Percentiles rank a stretch among this genome's conserved stretches.
phyloP scores from a whole-genome alignment of 2,329 filamentous ascomycete species.

The Pseudopyrenochaeta lycopersici region DNA sequence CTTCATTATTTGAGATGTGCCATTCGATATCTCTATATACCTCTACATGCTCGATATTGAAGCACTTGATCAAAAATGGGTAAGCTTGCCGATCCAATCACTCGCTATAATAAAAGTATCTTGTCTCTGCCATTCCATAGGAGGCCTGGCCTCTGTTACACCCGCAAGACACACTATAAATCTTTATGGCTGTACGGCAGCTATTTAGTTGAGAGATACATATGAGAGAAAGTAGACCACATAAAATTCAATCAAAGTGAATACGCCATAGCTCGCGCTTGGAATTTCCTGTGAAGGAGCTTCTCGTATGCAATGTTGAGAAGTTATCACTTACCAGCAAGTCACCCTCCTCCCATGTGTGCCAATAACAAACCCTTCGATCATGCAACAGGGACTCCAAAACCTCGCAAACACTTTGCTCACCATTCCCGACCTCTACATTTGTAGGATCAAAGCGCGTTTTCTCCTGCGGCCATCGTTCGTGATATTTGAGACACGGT shows the following conservation, averaged over 20 bases:
- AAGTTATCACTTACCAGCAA: conserved; percentile 64
- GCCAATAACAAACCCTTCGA: conserved; percentile 60
- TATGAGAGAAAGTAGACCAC: too few relatives aligned
- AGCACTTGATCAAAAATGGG: too few relatives aligned
- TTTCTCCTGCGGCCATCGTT: conserved; percentile 62
- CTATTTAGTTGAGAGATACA: too few relatives aligned
- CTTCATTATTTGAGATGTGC: too few relatives aligned
- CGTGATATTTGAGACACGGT: conserved; percentile 64
- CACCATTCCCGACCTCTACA: conserved; percentile 54
- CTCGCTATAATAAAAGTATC: too few relatives aligned
- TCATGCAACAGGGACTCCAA: conserved; percentile 60
- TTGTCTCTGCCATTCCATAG: too few relatives aligned
- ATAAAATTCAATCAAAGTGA: conserved; percentile 58
- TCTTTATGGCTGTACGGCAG: too few relatives aligned
- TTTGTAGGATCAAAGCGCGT: conserved; percentile 61
- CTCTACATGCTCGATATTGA: too few relatives aligned
- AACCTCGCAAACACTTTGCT: conserved; percentile 47
- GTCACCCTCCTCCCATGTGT: conserved; percentile 65
- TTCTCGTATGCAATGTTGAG: conserved; percentile 61
- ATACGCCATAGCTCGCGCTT: conserved; percentile 62
- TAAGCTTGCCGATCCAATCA: too few relatives aligned
- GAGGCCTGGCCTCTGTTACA: too few relatives aligned
- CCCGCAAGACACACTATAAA: too few relatives aligned
- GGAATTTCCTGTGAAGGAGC: conserved; percentile 55
- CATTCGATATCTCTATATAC: too few relatives aligned